These are phyloP conservation scores for Boletus tylopilopsis DNA, from an alignment of 768 basidiomycete genomes.

Conservation along the genomic window DNA sequence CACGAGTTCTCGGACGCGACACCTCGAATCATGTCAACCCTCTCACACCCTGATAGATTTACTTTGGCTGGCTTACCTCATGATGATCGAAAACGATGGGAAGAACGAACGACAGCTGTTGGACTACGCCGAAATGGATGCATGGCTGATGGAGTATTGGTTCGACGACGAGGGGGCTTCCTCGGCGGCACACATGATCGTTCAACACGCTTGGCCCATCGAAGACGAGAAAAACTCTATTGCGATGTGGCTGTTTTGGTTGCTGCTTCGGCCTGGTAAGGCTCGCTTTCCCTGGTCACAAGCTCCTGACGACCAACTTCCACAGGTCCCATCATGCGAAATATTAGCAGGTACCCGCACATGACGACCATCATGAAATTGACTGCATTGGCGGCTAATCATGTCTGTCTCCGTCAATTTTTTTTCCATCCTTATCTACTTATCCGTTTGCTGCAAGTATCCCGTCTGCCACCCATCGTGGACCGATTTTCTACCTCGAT, in stretches of 20 bases:
- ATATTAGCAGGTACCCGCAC: conserved; percentile 39
- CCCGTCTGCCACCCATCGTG: conserved; percentile 54
- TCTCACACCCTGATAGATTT: conserved; percentile 32
- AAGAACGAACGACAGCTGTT: conserved; percentile 68
- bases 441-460: conserved; percentile 45
- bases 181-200: conserved; percentile 38
- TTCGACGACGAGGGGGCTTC: conserved; percentile 60
- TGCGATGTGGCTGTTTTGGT: conserved; percentile 81
- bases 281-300: conserved; percentile 4
- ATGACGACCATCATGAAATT: conserved; percentile 52
- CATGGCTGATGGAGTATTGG: conserved; percentile 67
- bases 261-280: conserved; percentile 60
- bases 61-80: conserved; percentile 66
- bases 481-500: conserved; percentile 48
- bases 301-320: conserved; percentile 1
- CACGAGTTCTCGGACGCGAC: conserved; percentile 14
- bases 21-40: conserved; percentile 23
- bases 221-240: conserved; percentile 50
- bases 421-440: neutral
- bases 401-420: conserved; percentile 35
- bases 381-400: conserved; percentile 66
- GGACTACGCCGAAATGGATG: conserved; percentile 59
- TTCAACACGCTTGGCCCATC: conserved; percentile 52
- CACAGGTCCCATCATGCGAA: conserved; percentile 47
- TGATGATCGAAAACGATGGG: conserved; percentile 81